Conservation (phyloP, 2,329 filamentous ascomycete species). For the Exophiala lecanii-corni region DNA sequence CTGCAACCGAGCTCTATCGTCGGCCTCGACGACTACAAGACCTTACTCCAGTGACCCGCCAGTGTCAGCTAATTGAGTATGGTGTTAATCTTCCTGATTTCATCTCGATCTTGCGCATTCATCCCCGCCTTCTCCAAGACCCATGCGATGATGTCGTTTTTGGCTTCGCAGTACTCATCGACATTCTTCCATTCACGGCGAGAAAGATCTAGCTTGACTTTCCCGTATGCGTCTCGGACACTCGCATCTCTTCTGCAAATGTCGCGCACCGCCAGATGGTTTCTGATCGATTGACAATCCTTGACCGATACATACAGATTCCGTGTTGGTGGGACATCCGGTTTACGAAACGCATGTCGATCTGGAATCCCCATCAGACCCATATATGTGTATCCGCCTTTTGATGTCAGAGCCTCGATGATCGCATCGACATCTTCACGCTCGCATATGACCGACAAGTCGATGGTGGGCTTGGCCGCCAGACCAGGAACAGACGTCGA, state of each 20-base stretch:
- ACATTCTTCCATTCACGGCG: slow-evolving; percentile 17
- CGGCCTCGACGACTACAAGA: no score
- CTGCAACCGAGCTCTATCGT: no score
- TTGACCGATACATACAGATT: slow-evolving; percentile 38
- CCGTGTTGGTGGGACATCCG: slow-evolving; percentile 27
- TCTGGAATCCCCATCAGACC: slow-evolving; percentile 35
- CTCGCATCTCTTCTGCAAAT: slow-evolving; percentile 30
- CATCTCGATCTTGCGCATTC: slow-evolving; percentile 13
- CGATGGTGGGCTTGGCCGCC: slow-evolving; percentile 35
- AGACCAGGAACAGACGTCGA: slow-evolving; percentile 35
- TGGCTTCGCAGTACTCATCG: slow-evolving; percentile 23
- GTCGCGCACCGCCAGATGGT: slow-evolving; percentile 37
- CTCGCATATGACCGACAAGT: slow-evolving; percentile 34
- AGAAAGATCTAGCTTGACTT: slow-evolving; percentile 14
- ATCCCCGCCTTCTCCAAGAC: slow-evolving; percentile 17
- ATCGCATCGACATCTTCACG: slow-evolving; percentile 27
- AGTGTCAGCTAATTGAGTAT: no score
- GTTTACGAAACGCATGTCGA: slow-evolving; percentile 33
- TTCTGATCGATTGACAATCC: slow-evolving; percentile 32
- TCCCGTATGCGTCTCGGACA: slow-evolving; percentile 29
- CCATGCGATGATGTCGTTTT: slow-evolving; percentile 20
- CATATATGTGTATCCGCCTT: slow-evolving; percentile 33
- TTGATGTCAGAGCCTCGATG: slow-evolving; percentile 30
- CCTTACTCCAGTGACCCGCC: no score
- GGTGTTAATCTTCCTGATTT: slow-evolving; percentile 17